A percentile compares a stretch with the other conserved stretches of the same genome.
phyloP scores from a whole-genome alignment of 495 filamentous ascomycete genomes.

The Penicillium waksmanii region DNA sequence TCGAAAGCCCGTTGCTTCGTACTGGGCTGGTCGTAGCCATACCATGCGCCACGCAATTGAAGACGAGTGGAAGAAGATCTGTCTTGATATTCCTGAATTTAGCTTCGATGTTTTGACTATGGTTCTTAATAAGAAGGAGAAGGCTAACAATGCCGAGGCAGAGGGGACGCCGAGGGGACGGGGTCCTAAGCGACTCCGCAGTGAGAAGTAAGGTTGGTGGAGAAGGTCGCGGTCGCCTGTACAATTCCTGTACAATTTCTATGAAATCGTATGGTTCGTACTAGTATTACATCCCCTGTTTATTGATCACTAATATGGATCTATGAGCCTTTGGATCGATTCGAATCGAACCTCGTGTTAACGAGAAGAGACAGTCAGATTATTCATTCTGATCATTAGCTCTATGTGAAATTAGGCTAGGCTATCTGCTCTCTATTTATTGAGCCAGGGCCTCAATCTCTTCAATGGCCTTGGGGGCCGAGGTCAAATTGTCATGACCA shows the following conservation, averaged over 20 bases:
- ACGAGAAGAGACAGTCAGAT: no score
- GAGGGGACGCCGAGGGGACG: constrained; percentile 36
- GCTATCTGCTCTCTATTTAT: constrained; percentile 11
- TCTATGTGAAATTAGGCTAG: background rate
- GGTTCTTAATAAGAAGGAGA: constrained; percentile 69
- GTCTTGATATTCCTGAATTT: constrained; percentile 88
- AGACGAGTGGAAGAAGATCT: constrained; percentile 77
- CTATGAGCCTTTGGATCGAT: no score
- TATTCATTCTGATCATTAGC: no score
- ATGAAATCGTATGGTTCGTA: background rate
- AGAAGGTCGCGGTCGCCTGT: no score
- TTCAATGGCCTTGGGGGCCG: constrained; percentile 69
- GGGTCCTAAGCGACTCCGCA: constrained; percentile 37
- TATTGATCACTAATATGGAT: no score
- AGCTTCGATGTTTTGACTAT: constrained; percentile 83
- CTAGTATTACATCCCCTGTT: no score
- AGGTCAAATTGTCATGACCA: constrained; percentile 81
- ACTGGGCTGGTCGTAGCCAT: constrained; percentile 85
- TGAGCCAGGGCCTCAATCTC: constrained; percentile 63
- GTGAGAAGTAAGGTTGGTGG: constrained; percentile 23
- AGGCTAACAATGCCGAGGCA: constrained; percentile 37
- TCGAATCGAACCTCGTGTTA: no score
- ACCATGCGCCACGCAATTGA: constrained; percentile 81
- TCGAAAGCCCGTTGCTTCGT: constrained; percentile 81
- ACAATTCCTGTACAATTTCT: constrained; percentile 8